phyloP scores from a whole-genome alignment of 1,139 yeast species.

The Waltiozyma sp. region DNA sequence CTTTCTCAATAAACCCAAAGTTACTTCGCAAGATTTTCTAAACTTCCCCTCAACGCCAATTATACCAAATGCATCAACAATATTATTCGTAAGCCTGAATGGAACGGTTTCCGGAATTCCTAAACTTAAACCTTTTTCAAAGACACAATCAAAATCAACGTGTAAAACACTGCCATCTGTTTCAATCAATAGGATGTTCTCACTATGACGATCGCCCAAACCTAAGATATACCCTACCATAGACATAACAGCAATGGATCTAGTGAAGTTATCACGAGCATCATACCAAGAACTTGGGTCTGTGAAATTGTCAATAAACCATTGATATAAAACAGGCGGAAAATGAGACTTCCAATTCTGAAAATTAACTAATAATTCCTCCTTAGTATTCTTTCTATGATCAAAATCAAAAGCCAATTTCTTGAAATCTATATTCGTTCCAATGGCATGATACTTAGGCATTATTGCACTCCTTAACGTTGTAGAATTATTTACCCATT shows the following conservation, averaged over 20 bases:
- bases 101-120: slow-evolving; percentile 85
- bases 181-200: slow-evolving; percentile 69
- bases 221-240: slow-evolving; percentile 89
- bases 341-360: slow-evolving; percentile 12
- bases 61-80: slow-evolving; percentile 87
- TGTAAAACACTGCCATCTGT: slow-evolving; percentile 75
- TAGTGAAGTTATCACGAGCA: slow-evolving; percentile 61
- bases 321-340: slow-evolving; percentile 63
- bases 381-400: slow-evolving; percentile 18
- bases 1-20: slow-evolving; percentile 58
- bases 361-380: slow-evolving; percentile 3
- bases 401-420: slow-evolving; percentile 15
- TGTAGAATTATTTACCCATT: slow-evolving; percentile 79
- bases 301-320: slow-evolving; percentile 85
- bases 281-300: slow-evolving; percentile 85
- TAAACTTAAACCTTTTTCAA: slow-evolving; percentile 55
- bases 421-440: slow-evolving; percentile 20
- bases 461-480: slow-evolving; percentile 66
- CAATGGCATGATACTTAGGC: slow-evolving; percentile 30
- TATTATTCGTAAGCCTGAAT: slow-evolving; percentile 77
- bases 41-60: slow-evolving; percentile 87
- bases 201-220: slow-evolving; percentile 93
- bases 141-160: slow-evolving; percentile 93
- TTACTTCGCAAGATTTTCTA: slow-evolving; percentile 77
- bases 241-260: slow-evolving; percentile 93